Evolutionary conservation across 2,329 filamentous ascomycete species (phyloP), one percentile per base, ranked within the genome.

Genomic region (Penicillium glabrum): DNA sequence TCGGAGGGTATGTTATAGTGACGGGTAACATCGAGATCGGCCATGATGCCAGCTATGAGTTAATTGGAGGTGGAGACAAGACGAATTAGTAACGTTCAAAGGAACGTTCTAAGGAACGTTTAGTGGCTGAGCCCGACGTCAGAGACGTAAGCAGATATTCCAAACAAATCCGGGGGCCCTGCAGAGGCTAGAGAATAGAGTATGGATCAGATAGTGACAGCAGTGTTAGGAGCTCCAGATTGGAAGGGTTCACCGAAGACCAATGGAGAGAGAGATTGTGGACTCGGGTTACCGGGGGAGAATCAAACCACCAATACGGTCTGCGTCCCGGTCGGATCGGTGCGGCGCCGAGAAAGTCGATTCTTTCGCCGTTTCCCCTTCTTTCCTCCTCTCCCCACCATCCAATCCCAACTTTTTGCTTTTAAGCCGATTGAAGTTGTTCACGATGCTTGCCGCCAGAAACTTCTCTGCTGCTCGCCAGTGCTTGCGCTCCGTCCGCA

Each of bases 1-100:
- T 90, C 81, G 14, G 83, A 90, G 43, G 88, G 83, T 48, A 98
- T 84, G 73, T 92, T 90, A 79, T 98, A 98, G 78, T 96, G 92
- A 66, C 92, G 92, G 67, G 95, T 86, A 53, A 98, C 85, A 69
- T 95, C 89, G 67, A 87, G 84, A 69, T 95, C 90, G 61, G 86
- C 83, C 88, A 85, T 81, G 53, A 67, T 77, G 63, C 46, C 55
- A 54, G 55, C 33, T 58, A 19, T 31, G 33, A 16, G 11, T 41
- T 41, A 26, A 24, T 33, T 48, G 29, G 14, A 16, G 31, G 46
- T 48, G 46, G 46, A 35, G 27, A 16, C 21, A 10, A 43, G 41
- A 23, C 14, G 19, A 21, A 41, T 9, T 19, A 9, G 11, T 19
- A 10, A 13, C 26, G 26, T 41, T 21, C 1, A 19, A 23, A 19